Conservation (phyloP, 805 yeast genomes). For the Spathaspora arborariae region DNA sequence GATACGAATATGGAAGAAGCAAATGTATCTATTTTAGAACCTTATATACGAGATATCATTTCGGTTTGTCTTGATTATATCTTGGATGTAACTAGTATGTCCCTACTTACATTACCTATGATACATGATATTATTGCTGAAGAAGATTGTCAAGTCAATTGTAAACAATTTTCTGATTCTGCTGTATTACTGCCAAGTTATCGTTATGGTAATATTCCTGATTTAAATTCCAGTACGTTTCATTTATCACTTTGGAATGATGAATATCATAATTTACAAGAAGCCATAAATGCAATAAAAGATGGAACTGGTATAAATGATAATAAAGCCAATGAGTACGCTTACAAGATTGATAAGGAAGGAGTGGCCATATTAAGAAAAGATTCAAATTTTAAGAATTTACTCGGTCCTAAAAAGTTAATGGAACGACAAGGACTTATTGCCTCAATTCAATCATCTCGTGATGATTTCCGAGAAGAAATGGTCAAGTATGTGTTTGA, state of each 20-base stretch:
- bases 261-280: slow-evolving; percentile 60
- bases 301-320: slow-evolving; percentile 25
- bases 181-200: slow-evolving; percentile 25
- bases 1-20: slow-evolving; percentile 2
- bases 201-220: slow-evolving; percentile 29
- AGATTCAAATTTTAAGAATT: slow-evolving; percentile 16
- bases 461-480: slow-evolving; percentile 50
- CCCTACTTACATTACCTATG: slow-evolving; percentile 37
- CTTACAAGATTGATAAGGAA: slow-evolving; percentile 43
- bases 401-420: slow-evolving; percentile 31
- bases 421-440: slow-evolving; percentile 50
- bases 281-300: slow-evolving; percentile 47
- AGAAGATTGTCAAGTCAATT: slow-evolving; percentile 12
- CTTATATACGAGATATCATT: slow-evolving; percentile 25
- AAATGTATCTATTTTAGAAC: slow-evolving; percentile 13
- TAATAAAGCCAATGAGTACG: slow-evolving; percentile 28
- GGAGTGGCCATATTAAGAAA: slow-evolving; percentile 50
- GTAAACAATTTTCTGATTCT: slow-evolving; percentile 25
- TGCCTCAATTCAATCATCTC: slow-evolving; percentile 49
- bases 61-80: slow-evolving; percentile 37
- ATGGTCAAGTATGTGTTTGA: slow-evolving; percentile 41
- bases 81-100: slow-evolving; percentile 38
- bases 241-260: slow-evolving; percentile 72
- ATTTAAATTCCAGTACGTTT: slow-evolving; percentile 25
- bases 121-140: slow-evolving; percentile 29